A percentile compares a stretch with the other conserved stretches of the same genome.
These are phyloP conservation scores for Papiliotrema terrestris DNA, from an alignment of 1,284 basidiomycete genomes.

Conservation along the genomic window DNA sequence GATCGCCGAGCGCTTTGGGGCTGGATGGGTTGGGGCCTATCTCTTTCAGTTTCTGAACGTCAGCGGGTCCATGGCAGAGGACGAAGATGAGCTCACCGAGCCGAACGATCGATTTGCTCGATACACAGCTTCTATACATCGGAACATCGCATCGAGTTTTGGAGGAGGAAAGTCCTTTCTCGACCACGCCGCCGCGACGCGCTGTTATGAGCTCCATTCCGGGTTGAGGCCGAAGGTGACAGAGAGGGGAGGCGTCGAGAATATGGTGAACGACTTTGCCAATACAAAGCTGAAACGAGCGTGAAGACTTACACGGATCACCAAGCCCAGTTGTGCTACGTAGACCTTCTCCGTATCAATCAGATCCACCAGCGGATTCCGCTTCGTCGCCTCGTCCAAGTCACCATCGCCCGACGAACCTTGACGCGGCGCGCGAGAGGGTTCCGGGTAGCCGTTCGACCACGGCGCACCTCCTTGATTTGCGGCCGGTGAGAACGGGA, in stretches of 20 bases:
- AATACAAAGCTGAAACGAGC: too few species aligned
- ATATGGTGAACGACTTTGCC: too few species aligned
- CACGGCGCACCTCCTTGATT: slow-evolving; percentile 3
- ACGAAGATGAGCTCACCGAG: slow-evolving; percentile 54
- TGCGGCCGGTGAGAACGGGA: not conserved
- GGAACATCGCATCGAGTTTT: slow-evolving; percentile 90
- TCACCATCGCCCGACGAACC: slow-evolving; percentile 3
- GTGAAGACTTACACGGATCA: slow-evolving; percentile 73
- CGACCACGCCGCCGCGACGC: slow-evolving; percentile 96
- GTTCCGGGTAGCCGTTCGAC: not conserved
- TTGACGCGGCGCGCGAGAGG: not conserved
- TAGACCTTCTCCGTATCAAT: slow-evolving; percentile 91
- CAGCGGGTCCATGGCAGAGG: slow-evolving; percentile 1
- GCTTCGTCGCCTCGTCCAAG: slow-evolving; percentile 14
- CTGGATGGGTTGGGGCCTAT: slow-evolving; percentile 89
- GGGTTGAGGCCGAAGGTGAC: too few species aligned
- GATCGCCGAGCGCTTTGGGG: slow-evolving; percentile 91
- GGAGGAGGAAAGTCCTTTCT: slow-evolving; percentile 87
- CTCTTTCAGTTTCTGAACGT: slow-evolving; percentile 72
- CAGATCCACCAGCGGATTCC: slow-evolving; percentile 84
- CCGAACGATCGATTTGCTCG: slow-evolving; percentile 82
- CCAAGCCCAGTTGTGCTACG: slow-evolving; percentile 83
- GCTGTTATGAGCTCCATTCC: slow-evolving; percentile 54
- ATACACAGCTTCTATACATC: slow-evolving; percentile 86
- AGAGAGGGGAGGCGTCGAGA: too few species aligned